These are phyloP conservation scores for Fomitopsis pinicola DNA, from an alignment of 1,284 basidiomycete genomes.

Conservation along the genomic window DNA sequence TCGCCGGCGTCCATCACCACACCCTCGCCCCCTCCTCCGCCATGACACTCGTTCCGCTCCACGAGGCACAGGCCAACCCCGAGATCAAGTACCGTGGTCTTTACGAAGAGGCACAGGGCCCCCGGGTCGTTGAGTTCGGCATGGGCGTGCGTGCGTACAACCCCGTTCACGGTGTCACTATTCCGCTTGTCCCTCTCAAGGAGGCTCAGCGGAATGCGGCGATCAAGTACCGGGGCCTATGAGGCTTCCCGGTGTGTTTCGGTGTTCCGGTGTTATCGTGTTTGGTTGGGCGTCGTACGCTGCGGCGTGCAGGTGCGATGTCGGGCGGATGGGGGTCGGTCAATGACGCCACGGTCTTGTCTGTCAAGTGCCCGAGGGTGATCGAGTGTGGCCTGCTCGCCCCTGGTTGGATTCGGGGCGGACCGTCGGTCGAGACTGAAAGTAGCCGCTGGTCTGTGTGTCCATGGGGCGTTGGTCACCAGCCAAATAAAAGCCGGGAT, in stretches of 20 bases:
- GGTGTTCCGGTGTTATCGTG: background rate
- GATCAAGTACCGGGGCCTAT: background rate
- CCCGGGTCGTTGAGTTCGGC: background rate
- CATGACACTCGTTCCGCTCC: background rate
- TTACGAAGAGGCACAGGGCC: background rate
- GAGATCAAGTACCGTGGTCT: constrained; percentile 1
- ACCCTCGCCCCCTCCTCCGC: background rate
- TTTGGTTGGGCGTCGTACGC: background rate
- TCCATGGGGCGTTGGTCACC: background rate
- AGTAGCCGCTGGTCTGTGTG: background rate
- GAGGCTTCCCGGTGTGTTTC: background rate
- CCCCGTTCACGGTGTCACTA: background rate
- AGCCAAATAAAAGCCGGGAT: background rate
- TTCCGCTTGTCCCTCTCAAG: background rate
- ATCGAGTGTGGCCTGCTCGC: background rate
- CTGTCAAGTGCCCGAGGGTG: background rate
- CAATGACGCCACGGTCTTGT: background rate
- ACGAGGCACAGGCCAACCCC: background rate
- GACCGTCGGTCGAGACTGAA: background rate
- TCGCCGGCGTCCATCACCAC: background rate
- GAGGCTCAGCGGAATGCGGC: background rate
- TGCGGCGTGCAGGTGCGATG: background rate
- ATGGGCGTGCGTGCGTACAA: background rate
- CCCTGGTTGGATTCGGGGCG: background rate
- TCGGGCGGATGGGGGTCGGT: background rate